Conservation (phyloP, 371 early-diverging fungal species). For the Apophysomyces elegans region DNA sequence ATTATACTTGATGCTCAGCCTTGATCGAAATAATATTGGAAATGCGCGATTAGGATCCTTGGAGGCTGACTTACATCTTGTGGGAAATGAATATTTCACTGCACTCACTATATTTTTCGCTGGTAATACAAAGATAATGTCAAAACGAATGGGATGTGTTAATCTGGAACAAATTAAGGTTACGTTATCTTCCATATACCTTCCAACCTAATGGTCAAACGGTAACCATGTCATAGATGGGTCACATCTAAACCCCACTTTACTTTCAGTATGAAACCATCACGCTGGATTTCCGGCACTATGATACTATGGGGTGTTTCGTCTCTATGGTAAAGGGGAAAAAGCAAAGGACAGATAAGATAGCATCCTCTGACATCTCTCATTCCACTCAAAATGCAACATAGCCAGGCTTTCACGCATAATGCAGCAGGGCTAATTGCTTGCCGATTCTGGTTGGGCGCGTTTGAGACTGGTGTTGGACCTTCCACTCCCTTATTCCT, state of each 20-base stretch:
- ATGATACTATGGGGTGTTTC: slow-evolving; percentile 50
- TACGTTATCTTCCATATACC: slow-evolving; percentile 36
- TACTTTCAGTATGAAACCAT: slow-evolving; percentile 28
- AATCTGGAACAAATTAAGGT: slow-evolving; percentile 12
- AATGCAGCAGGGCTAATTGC: slow-evolving; percentile 55
- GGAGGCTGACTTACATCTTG: slow-evolving; percentile 40
- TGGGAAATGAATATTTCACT: slow-evolving; percentile 46
- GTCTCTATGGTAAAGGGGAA: slow-evolving; percentile 36
- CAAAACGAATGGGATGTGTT: neutral
- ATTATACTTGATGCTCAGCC: slow-evolving; percentile 39
- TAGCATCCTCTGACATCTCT: neutral
- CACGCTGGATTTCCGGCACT: slow-evolving; percentile 42
- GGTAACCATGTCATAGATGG: slow-evolving; percentile 13
- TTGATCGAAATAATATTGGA: slow-evolving; percentile 53
- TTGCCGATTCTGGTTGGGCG: slow-evolving; percentile 67
- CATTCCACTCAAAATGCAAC: too few relatives aligned
- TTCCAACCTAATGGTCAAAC: slow-evolving; percentile 31
- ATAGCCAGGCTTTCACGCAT: slow-evolving; percentile 54
- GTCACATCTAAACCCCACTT: neutral
- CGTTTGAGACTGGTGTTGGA: slow-evolving; percentile 47
- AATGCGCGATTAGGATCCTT: slow-evolving; percentile 46
- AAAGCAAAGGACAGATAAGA: neutral
- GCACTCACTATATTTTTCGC: slow-evolving; percentile 48
- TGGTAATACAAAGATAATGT: slow-evolving; percentile 20
- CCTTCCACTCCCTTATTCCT: slow-evolving; percentile 40